Conservation (phyloP, 176 grass and related monocot species). For the Aegilops speltoides region DNA sequence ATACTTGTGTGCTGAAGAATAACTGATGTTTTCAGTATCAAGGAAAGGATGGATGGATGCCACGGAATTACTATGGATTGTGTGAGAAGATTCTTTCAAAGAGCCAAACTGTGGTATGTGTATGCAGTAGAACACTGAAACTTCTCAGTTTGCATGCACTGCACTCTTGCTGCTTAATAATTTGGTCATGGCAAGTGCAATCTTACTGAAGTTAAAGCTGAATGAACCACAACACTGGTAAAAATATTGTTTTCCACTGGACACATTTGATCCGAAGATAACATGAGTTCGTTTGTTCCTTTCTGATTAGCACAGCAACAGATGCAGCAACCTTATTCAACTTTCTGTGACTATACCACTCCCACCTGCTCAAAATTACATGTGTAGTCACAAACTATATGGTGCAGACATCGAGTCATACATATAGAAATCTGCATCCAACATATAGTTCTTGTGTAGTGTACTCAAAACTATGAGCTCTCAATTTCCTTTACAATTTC, state of each 20-base stretch:
- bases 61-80: neutral
- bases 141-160: neutral
- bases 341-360: neutral
- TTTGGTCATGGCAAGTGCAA: neutral
- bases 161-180: neutral
- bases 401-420: neutral
- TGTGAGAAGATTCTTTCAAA: slow-evolving; percentile 24
- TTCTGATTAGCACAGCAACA: no score
- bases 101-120: slow-evolving; percentile 13
- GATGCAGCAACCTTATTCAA: neutral
- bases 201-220: neutral
- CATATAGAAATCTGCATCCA: neutral
- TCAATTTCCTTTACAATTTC: neutral
- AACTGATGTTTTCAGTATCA: slow-evolving; percentile 4
- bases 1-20: neutral
- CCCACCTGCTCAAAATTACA: neutral
- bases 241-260: neutral
- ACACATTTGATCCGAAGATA: neutral
- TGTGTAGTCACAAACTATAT: neutral
- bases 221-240: neutral
- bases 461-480: neutral
- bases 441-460: neutral
- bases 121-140: neutral
- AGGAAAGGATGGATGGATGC: slow-evolving; percentile 6
- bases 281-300: no score